Base-by-base conservation (phyloP, 306 rosid genomes). In the Glycyrrhiza uralensis region DNA sequence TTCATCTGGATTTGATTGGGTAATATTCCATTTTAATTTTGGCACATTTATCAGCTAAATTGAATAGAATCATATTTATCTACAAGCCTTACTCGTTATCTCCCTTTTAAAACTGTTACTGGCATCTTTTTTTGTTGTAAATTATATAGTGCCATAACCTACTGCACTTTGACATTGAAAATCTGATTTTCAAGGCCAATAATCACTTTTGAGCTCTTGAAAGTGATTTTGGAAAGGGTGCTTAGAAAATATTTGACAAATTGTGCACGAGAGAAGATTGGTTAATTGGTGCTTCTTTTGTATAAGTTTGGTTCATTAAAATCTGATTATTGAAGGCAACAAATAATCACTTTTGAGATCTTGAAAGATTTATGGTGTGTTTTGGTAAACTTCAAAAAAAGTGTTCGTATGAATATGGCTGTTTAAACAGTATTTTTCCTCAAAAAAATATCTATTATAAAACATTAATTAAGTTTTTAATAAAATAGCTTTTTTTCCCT, bases 1-100 rank as follows among this genome's bases (percentile, higher is more conserved):
- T 32, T 75, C 71, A 7, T 39, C 22, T 51, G 46, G 56, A 75
- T 51, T 63, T 63, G 64, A 60, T 73, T 26, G 23, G 49, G 60
- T 59, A 46, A 22, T 35, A 4, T 24, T 69, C 28, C 60, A 60
- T 49, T 60, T 49, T 39, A 33, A 35, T 73, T 61, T 47, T 60
- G 71, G 30, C 30, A 4, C 24, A 58, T 57, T 44, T 28, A 33
- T 41, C 10, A 6, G 57, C 56, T 56, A 23, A 49, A 47, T 11
- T 61, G 30, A 29, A 24, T 45, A 7, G 32, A 66, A 76, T 66
- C 50, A 56, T 59, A 17, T 75, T 24, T 60, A 14, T 60, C 19
- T 45, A 50, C 17, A 42, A 7, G 62, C 28, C 50, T 50, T 36
- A 49, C 49, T 19, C 9, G 18, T 15, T 50, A 49, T 74, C 78